Base-by-base conservation (phyloP, 2,329 filamentous ascomycete genomes). In the Cercospora sesami region DNA sequence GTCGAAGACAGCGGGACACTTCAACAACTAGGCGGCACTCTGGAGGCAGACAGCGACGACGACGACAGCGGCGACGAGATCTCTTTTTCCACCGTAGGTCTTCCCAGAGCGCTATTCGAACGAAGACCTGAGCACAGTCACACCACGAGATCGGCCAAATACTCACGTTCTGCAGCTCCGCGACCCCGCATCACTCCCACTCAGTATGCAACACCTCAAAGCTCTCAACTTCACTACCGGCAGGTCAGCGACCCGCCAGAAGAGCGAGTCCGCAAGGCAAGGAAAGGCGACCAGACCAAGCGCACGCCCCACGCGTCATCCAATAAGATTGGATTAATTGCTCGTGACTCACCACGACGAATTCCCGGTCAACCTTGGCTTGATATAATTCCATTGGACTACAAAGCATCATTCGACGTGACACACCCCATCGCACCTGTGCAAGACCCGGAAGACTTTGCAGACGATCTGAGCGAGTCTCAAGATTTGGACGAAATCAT, bases 131-230 rank as follows among this genome's bases (percentile, higher is more conserved):
- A 72, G 63, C 60, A 45, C 45, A 55, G 58, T 10, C 63, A 21
- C 42, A 36, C 42, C 30, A 62, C 62, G 53, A 63, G 30, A 39
- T 60, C 67, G 65, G 59, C 62, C 65, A 57, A 42, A 65, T 59
- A 67, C 73, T 74, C 69, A 74, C 73, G 26, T 55, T 45, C 33
- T 63, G 66, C 70, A 73, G 70, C 70, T 51, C 62, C 51, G 28
- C 72, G 33, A 60, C 66, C 63, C 63, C 66, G 66, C 45, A 59
- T 65, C 63, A 48, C 67, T 75, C n/a, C 72, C 73, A 28, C 67
- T 73, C 55, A 75, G 72, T 68, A 70, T 76, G 48, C 73, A 69
- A 55, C 82, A 81, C 64, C 67, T 80, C 2, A 78, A 77, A 66
- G 79, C 79, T 36, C 75, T 83, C 23, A 77, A 80, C 73, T 42